Evolutionary conservation across 2,329 filamentous ascomycete species (phyloP).

Genomic region (Penicillium sp.): DNA sequence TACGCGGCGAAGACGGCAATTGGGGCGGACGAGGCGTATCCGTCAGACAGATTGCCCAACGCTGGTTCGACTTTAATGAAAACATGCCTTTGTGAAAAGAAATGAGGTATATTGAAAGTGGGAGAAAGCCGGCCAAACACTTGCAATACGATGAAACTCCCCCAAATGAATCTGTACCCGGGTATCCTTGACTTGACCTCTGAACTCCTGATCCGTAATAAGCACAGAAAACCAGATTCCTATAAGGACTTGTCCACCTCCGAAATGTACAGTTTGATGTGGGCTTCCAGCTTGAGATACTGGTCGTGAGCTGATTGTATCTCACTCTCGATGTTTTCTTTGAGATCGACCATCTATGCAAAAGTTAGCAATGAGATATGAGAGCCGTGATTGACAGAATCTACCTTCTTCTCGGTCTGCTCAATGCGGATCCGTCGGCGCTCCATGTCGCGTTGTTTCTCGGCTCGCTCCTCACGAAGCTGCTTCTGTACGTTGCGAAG

Average conservation of each 20-base stretch:
- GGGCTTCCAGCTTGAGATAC: slow-evolving; percentile 95
- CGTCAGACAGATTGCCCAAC: slow-evolving; percentile 56
- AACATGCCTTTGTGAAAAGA: slow-evolving; percentile 22
- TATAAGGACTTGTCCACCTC: slow-evolving; percentile 92
- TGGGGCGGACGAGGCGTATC: slow-evolving; percentile 61
- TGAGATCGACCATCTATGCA: slow-evolving; percentile 86
- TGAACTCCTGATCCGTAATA: slow-evolving; percentile 39
- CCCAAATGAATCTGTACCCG: slow-evolving; percentile 29
- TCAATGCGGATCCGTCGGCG: slow-evolving; percentile 88
- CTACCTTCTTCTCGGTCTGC: slow-evolving; percentile 96
- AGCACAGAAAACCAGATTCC: slow-evolving; percentile 16
- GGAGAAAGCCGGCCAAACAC: slow-evolving; percentile 11
- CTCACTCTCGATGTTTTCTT: slow-evolving; percentile 95
- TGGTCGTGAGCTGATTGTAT: slow-evolving; percentile 87
- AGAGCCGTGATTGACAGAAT: slow-evolving; percentile 17
- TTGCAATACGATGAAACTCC: slow-evolving; percentile 25
- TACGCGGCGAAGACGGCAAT: slow-evolving; percentile 47
- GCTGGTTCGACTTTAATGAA: slow-evolving; percentile 63
- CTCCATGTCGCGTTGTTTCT: slow-evolving; percentile 91
- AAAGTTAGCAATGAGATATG: slow-evolving; percentile 18
- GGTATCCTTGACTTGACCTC: slow-evolving; percentile 41
- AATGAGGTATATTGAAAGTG: slow-evolving; percentile 11
- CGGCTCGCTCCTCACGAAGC: slow-evolving; percentile 77
- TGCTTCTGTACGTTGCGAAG: slow-evolving; percentile 74
- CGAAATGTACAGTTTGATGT: slow-evolving; percentile 95